Conservation (phyloP, 495 filamentous ascomycete genomes). For the Aspergillus coremiiformis region DNA sequence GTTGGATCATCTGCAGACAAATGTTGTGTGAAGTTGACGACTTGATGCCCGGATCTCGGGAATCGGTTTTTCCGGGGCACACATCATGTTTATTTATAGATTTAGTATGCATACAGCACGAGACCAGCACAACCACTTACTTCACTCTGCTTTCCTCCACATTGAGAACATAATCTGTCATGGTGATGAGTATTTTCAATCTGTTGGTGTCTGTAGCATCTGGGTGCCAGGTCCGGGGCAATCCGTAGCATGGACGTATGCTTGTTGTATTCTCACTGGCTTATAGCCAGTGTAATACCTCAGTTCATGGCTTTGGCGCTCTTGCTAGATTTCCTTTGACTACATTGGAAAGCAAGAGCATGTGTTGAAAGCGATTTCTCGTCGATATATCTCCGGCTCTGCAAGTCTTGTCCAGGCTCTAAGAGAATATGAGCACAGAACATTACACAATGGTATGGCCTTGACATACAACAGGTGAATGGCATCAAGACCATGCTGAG, state of each 20-base stretch:
- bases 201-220: constrained; percentile 16
- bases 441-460: background rate
- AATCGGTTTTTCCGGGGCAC: no score
- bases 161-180: background rate
- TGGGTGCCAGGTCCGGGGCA: background rate
- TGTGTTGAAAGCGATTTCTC: background rate
- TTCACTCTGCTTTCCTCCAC: background rate
- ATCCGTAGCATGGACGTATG: background rate
- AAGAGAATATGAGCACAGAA: background rate
- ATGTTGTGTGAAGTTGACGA: no score
- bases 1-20: no score
- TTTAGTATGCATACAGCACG: no score
- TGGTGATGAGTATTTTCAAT: constrained; percentile 8
- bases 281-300: background rate
- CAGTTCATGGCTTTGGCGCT: background rate
- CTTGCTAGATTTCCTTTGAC: background rate
- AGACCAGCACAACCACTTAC: background rate
- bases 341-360: background rate
- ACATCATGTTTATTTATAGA: no score
- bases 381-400: background rate
- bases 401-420: background rate
- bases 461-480: background rate
- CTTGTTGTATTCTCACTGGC: background rate
- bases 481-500: background rate
- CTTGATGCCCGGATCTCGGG: no score